Evolutionary conservation across 495 filamentous ascomycete species (phyloP).

Genomic region (Aspergillus mulundensis): DNA sequence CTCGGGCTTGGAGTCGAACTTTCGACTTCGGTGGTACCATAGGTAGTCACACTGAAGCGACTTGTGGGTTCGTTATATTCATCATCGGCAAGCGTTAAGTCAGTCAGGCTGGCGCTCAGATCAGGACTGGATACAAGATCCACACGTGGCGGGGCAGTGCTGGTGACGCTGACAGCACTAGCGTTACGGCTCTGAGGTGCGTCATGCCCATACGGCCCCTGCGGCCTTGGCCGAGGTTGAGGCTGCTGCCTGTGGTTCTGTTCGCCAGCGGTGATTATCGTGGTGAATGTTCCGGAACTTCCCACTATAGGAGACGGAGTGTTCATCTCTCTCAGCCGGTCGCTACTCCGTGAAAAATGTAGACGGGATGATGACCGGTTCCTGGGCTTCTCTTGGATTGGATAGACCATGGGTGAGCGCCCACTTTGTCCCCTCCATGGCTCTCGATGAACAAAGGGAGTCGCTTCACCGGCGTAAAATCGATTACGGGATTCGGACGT

Average conservation of each 20-base stretch:
- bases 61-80: conserved; percentile 49
- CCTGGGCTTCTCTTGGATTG: conserved; percentile 25
- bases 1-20: conserved; percentile 38
- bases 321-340: conserved; percentile 12
- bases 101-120: conserved; percentile 20
- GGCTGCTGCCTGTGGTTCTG: conserved; percentile 12
- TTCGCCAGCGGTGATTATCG: conserved; percentile 37
- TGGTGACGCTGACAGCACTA: conserved; percentile 11
- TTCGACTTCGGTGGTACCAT: conserved; percentile 50
- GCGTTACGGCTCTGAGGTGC: conserved; percentile 6
- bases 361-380: conserved; percentile 25
- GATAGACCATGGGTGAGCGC: conserved; percentile 38
- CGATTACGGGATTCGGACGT: conserved; percentile 26
- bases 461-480: conserved; percentile 21
- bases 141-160: conserved; percentile 22
- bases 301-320: conserved; percentile 11
- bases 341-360: conserved; percentile 15
- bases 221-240: not conserved
- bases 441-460: conserved; percentile 28
- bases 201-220: not conserved
- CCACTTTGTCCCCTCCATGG: conserved; percentile 52
- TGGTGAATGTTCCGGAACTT: conserved; percentile 26
- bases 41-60: conserved; percentile 71
- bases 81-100: conserved; percentile 26
- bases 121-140: conserved; percentile 19